Evolutionary conservation across 1,284 basidiomycete species (phyloP).

Genomic region (Austroboletus niveus): DNA sequence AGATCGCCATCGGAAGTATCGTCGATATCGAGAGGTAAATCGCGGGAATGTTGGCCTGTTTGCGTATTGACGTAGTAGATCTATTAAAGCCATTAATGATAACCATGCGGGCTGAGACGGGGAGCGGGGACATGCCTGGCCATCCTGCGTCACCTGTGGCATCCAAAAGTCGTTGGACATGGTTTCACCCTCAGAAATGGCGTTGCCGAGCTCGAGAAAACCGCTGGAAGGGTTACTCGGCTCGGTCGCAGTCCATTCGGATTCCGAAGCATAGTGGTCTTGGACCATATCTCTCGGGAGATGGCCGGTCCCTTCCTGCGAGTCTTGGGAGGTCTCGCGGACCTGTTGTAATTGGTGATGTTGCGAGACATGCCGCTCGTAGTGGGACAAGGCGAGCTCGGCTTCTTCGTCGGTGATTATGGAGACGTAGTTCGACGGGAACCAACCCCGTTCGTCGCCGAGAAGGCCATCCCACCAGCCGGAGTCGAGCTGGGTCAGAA

Average conservation of each 20-base stretch:
- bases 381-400: conserved; percentile 57
- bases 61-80: conserved; percentile 93
- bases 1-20: conserved; percentile 60
- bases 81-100: conserved; percentile 39
- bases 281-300: conserved; percentile 12
- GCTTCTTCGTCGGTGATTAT: conserved; percentile 79
- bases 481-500: conserved; percentile 85
- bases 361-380: conserved; percentile 38
- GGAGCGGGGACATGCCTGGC: conserved; percentile 53
- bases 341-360: conserved; percentile 17
- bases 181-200: conserved; percentile 26
- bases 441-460: conserved; percentile 91
- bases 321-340: conserved; percentile 13
- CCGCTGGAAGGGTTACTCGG: conserved; percentile 15
- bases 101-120: background rate
- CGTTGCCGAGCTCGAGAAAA: conserved; percentile 23
- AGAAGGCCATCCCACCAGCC: conserved; percentile 99
- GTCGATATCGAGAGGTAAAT: conserved; percentile 76
- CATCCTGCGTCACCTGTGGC: conserved; percentile 68
- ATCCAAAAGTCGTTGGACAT: conserved; percentile 77
- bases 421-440: conserved; percentile 94
- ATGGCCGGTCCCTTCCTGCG: conserved; percentile 13
- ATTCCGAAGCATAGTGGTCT: conserved; percentile 24
- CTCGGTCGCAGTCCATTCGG: conserved; percentile 25
- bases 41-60: conserved; percentile 83